Evolutionary conservation across 176 grass and related monocot species (phyloP), one percentile per base, ranked within the genome.

Genomic region (Oryza australiensis): DNA sequence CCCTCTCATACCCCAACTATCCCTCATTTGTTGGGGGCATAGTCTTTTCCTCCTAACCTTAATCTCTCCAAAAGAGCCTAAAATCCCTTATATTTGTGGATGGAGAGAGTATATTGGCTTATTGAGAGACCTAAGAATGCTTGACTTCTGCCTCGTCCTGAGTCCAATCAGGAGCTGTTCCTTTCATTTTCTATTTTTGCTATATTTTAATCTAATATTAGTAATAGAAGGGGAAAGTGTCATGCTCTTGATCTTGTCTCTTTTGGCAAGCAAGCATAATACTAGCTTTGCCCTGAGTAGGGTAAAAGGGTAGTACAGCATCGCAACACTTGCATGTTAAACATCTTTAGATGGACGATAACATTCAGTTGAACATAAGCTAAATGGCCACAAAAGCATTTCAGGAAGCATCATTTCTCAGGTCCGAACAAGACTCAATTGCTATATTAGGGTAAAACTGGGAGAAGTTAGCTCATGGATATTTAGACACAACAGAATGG

Each of bases 341-440:
- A 63, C 23, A 27, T 14, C 40, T 64, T 82, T 64, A 64, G 65
- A 70, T 76, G 55, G 65, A 64, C 30, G 14, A 30, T 46, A 29
- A 82, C 15, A 27, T 65, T 87, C 22, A 70, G 59, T 57, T 12
- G 28, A 81, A 24, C 37, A 32, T 11, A 49, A 65, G 15, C 30
- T 77, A 62, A 82, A 87, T 1, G 76, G 53, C 12, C 23, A 29
- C 16, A 73, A 60, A 28, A 35, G 26, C 34, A 42, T 70, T 81
- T 72, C 34, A 80, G 42, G n/a, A 75, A 68, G 48, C 38, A 87
- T 70, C 42, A 68, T 63, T 71, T 76, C 28, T 78, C 35, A 27
- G 9, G 38, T 26, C 35, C 70, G 23, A 77, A 15, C 7, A 11
- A 42, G 8, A 29, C 46, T 66, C 27, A 53, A 26, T 48, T 64